Percentiles rank a stretch among this genome's conserved stretches.
Conservation (phyloP, 306 rosid species). For the Acacia melanoxylon region DNA sequence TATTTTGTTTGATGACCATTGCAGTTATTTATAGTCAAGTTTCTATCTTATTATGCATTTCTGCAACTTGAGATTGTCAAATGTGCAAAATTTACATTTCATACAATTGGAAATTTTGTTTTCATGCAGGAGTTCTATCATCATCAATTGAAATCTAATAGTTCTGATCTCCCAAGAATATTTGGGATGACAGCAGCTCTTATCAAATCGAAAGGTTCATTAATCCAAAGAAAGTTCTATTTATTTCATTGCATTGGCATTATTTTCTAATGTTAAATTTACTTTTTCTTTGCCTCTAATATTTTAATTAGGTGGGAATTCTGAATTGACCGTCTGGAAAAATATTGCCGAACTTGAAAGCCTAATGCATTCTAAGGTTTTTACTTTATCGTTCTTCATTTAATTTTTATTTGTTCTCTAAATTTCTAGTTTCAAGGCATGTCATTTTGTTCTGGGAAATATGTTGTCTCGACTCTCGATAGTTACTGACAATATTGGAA, state of each 20-base stretch:
- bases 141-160: slow-evolving; percentile 35
- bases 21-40: slow-evolving; percentile 1
- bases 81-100: slow-evolving; percentile 6
- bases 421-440: background rate
- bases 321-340: slow-evolving; percentile 43
- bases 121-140: slow-evolving; percentile 83
- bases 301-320: slow-evolving; percentile 53
- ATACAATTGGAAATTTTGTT: slow-evolving; percentile 24
- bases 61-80: slow-evolving; percentile 5
- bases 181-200: slow-evolving; percentile 97
- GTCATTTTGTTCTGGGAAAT: slow-evolving; percentile 9
- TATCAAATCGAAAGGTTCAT: slow-evolving; percentile 75
- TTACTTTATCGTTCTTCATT: slow-evolving; percentile 6
- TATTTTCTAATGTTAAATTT: slow-evolving; percentile 9
- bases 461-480: background rate
- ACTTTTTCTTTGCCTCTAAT: slow-evolving; percentile 10
- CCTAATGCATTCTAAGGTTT: slow-evolving; percentile 82
- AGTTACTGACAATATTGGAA: background rate
- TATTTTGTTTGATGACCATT: slow-evolving; percentile 4
- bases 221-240: background rate
- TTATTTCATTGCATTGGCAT: slow-evolving; percentile 8
- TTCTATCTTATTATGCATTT: background rate
- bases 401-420: background rate
- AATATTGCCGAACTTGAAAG: slow-evolving; percentile 57
- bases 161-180: slow-evolving; percentile 64